Conservation (phyloP, 2,329 filamentous ascomycete species). For the Rhynchosporium graminicola region DNA sequence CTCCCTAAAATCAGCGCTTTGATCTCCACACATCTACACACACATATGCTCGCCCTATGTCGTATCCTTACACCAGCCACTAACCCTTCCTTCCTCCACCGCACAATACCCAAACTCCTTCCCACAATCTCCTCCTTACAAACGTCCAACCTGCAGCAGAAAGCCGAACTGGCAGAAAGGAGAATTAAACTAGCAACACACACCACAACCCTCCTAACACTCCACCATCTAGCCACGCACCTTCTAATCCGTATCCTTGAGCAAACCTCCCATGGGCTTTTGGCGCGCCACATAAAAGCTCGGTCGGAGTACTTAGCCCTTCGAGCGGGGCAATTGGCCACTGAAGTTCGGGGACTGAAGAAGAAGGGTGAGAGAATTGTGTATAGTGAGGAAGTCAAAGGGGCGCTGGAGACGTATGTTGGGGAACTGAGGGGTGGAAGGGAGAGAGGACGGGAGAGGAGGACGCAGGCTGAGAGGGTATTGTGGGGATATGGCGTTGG, state of each 20-base stretch:
- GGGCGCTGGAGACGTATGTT: constrained; percentile 35
- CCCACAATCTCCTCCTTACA: constrained; percentile 44
- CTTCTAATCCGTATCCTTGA: constrained; percentile 38
- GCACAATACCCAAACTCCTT: constrained; percentile 53
- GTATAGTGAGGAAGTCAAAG: constrained; percentile 36
- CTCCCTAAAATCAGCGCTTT: constrained; percentile 51
- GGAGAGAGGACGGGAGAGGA: constrained; percentile 36
- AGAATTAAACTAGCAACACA: constrained; percentile 42
- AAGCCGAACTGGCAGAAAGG: constrained; percentile 40
- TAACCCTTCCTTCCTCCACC: constrained; percentile 56
- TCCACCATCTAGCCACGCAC: constrained; percentile 32
- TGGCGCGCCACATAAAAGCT: constrained; percentile 33
- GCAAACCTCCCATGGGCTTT: constrained; percentile 34
- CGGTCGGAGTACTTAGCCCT: constrained; percentile 30
- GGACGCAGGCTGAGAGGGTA: constrained; percentile 31
- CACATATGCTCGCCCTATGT: constrained; percentile 51
- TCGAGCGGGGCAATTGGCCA: constrained; percentile 22
- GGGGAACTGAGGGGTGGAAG: constrained; percentile 34
- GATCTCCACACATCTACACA: constrained; percentile 52
- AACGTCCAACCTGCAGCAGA: constrained; percentile 45
- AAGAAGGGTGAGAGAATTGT: constrained; percentile 33
- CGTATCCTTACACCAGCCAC: constrained; percentile 51
- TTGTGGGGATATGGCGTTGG: constrained; percentile 40
- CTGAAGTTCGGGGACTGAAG: constrained; percentile 28
- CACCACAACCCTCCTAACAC: constrained; percentile 34